Conservation (phyloP, 1,284 basidiomycete species). For the Microbotryum scabiosae region DNA sequence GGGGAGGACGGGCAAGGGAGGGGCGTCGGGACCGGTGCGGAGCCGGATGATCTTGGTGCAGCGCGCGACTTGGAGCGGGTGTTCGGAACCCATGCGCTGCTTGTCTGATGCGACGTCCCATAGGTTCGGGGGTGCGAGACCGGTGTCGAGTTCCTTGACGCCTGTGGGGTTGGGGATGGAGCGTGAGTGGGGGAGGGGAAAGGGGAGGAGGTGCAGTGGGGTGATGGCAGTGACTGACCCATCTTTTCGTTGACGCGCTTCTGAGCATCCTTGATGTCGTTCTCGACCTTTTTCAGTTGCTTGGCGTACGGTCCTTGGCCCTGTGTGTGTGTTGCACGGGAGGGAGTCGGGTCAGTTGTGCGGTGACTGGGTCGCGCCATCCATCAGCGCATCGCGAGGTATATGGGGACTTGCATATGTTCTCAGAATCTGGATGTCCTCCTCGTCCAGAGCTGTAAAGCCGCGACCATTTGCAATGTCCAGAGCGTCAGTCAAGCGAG, state of each 20-base stretch:
- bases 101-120: constrained; percentile 41
- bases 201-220: neutral
- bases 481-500: too few relatives aligned
- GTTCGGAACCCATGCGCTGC: constrained; percentile 83
- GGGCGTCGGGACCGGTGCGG: constrained; percentile 7
- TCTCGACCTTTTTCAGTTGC: constrained; percentile 79
- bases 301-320: constrained; percentile 96
- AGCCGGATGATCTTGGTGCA: constrained; percentile 94
- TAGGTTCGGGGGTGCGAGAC: constrained; percentile 88
- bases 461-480: too few relatives aligned
- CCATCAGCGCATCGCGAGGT: neutral
- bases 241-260: constrained; percentile 96
- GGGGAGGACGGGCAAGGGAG: constrained; percentile 18
- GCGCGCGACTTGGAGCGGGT: constrained; percentile 90
- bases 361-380: neutral
- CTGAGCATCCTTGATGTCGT: constrained; percentile 92
- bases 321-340: constrained; percentile 45
- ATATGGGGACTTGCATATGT: constrained; percentile 64
- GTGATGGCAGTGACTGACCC: constrained; percentile 45
- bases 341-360: constrained; percentile 14
- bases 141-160: constrained; percentile 97
- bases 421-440: constrained; percentile 97
- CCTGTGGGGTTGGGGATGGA: constrained; percentile 4
- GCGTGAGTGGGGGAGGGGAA: neutral
- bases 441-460: constrained; percentile 80